Evolutionary conservation across 495 filamentous ascomycete genomes (phyloP).

Genomic region (Podospora tetraspora): DNA sequence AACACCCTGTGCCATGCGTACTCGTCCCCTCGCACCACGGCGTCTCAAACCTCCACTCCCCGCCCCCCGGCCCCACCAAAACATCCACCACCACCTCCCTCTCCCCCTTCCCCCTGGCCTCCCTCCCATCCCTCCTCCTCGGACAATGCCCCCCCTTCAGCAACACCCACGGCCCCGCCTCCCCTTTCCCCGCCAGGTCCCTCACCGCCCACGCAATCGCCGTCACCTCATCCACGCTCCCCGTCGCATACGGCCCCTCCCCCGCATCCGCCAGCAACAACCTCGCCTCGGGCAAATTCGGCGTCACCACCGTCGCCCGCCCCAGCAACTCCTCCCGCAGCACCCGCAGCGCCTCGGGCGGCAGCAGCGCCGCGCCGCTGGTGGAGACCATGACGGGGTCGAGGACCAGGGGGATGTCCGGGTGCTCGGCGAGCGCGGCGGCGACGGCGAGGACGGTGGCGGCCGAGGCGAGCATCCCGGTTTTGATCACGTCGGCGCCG

Average conservation of each 20-base stretch:
- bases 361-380: slow-evolving; percentile 70
- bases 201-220: slow-evolving; percentile 60
- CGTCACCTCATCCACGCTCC: slow-evolving; percentile 56
- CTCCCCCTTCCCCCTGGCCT: slow-evolving; percentile 51
- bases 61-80: slow-evolving; percentile 47
- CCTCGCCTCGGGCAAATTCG: slow-evolving; percentile 85
- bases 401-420: slow-evolving; percentile 61
- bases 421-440: slow-evolving; percentile 55
- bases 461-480: slow-evolving; percentile 85
- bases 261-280: slow-evolving; percentile 62
- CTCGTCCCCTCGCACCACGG: slow-evolving; percentile 65
- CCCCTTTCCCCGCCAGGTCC: slow-evolving; percentile 44
- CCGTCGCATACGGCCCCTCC: slow-evolving; percentile 41
- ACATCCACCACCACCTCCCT: slow-evolving; percentile 67
- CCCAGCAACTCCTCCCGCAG: slow-evolving; percentile 68
- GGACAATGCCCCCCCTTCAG: slow-evolving; percentile 94
- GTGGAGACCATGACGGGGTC: slow-evolving; percentile 97
- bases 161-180: slow-evolving; percentile 62
- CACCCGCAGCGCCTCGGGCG: slow-evolving; percentile 58
- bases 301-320: slow-evolving; percentile 73
- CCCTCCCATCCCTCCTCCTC: slow-evolving; percentile 55
- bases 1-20: slow-evolving; percentile 95
- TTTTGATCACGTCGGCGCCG: slow-evolving; percentile 85
- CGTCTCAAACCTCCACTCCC: slow-evolving; percentile 53
- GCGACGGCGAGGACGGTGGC: slow-evolving; percentile 72